These are phyloP conservation scores for Xerocomus spinulosus DNA, from an alignment of 768 basidiomycete genomes.

Conservation along the genomic window DNA sequence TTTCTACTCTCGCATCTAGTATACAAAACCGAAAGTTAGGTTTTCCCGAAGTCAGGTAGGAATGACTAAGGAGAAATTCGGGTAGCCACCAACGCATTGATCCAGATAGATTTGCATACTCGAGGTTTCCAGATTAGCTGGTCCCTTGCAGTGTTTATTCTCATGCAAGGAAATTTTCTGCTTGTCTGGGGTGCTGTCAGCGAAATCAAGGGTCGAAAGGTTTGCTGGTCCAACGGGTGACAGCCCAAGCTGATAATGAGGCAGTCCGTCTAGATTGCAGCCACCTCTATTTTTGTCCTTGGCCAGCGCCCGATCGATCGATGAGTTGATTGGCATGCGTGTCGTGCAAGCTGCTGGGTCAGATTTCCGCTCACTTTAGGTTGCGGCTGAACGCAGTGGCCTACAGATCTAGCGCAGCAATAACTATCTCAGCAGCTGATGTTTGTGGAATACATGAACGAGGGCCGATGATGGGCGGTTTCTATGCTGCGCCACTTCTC, in stretches of 20 bases:
- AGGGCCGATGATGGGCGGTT: conserved; percentile 77
- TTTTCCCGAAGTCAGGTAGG: not conserved
- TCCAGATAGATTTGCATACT: conserved; percentile 57
- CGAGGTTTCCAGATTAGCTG: conserved; percentile 59
- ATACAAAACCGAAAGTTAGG: conserved; percentile 28
- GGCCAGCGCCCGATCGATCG: conserved; percentile 51
- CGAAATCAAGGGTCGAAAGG: conserved; percentile 75
- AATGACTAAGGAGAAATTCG: not conserved
- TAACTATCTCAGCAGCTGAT: conserved; percentile 73
- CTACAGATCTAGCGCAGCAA: conserved; percentile 57
- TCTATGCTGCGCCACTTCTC: conserved; percentile 74
- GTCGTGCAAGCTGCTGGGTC: conserved; percentile 64
- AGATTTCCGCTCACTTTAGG: conserved; percentile 12
- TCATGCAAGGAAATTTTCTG: conserved; percentile 65
- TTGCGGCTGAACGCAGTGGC: conserved; percentile 3
- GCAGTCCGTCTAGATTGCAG: conserved; percentile 51
- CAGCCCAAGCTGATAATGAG: conserved; percentile 1
- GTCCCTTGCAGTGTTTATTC: conserved; percentile 67
- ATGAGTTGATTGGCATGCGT: conserved; percentile 61
- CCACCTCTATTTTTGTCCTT: conserved; percentile 51
- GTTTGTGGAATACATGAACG: conserved; percentile 72
- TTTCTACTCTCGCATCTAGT: conserved; percentile 22
- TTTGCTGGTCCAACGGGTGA: conserved; percentile 21
- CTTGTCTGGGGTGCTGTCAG: conserved; percentile 64
- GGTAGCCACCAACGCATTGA: conserved; percentile 58